Evolutionary conservation across 208 protist genomes (phyloP).

Genomic region (Trypanosoma vivax): DNA sequence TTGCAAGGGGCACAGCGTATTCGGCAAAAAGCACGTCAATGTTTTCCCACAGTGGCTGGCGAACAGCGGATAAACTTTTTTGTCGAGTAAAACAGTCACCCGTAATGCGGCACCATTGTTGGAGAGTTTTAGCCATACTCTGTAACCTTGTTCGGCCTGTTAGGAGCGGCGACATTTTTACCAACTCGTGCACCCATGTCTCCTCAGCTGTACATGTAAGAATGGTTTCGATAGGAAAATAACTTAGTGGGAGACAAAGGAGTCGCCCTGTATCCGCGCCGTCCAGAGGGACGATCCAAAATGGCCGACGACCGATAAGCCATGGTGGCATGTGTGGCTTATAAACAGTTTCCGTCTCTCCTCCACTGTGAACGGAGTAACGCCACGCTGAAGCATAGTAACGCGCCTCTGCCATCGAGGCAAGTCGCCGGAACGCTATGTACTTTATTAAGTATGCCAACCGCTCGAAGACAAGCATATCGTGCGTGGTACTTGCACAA

Average conservation of each 20-base stretch:
- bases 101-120: not conserved
- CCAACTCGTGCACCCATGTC: conserved; percentile 35
- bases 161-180: conserved; percentile 6
- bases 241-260: conserved; percentile 52
- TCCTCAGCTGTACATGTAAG: conserved; percentile 39
- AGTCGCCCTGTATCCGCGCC: not conserved
- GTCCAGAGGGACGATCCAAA: conserved; percentile 18
- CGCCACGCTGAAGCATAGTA: conserved; percentile 18
- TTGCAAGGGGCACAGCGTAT: conserved; percentile 12
- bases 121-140: conserved; percentile 3
- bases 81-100: not conserved
- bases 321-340: conserved; percentile 8
- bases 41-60: conserved; percentile 13
- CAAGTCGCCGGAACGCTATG: conserved; percentile 16
- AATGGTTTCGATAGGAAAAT: conserved; percentile 57
- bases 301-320: conserved; percentile 17
- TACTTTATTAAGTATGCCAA: conserved; percentile 24
- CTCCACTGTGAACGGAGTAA: not conserved
- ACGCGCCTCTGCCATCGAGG: conserved; percentile 15
- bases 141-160: not conserved
- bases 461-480: conserved; percentile 11
- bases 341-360: not conserved
- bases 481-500: conserved; percentile 6
- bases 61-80: conserved; percentile 1
- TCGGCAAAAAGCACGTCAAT: conserved; percentile 17